Base-by-base conservation (phyloP, 306 rosid genomes). In the Hippophae tibetana region DNA sequence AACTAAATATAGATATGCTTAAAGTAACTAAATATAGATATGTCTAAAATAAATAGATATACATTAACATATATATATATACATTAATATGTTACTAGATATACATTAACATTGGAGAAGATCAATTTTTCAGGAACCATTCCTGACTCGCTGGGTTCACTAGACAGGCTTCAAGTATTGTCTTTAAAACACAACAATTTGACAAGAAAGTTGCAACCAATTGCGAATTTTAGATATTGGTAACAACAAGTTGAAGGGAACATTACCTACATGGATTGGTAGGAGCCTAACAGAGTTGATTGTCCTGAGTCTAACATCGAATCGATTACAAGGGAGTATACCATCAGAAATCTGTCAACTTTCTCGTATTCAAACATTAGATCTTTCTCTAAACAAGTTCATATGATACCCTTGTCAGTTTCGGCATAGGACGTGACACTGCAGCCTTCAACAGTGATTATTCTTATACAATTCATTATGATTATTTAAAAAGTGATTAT, bases 341-440 rank as follows among this genome's bases (percentile, higher is more conserved):
- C 61, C 61, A 2, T n/a, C 31, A 11, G 42, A 8, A 40, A 10
- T 57, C 0, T 57, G 61, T 42, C 46, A 57, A n/a, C 62, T 57
- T 43, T 31, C 52, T 7, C 0, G 48, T 12, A 13, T 67, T 11
- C 61, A 67, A 57, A 10, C 48, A n/a, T 59, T 71, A 25, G 73
- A 62, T 44, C 10, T 71, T 2, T 64, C 71, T 0, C 0, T 3
- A 2, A 71, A 67, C 6, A 8, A 8, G 11, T 8, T 0, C 7
- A 2, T 27, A 27, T 27, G 38, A 27, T 27, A 27, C 18, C 5
- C 3, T 18, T 5, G 5, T 7, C 40, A 18, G 0, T 7, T 6
- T 0, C 1, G 3, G 0, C 6, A 18, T 18, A 18, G 18, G 18
- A 18, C 18, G 18, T 18, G 0, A n/a, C 38, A 5, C 6, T 1